Base-by-base conservation (phyloP, 306 rosid species). In the Quercus gilva region DNA sequence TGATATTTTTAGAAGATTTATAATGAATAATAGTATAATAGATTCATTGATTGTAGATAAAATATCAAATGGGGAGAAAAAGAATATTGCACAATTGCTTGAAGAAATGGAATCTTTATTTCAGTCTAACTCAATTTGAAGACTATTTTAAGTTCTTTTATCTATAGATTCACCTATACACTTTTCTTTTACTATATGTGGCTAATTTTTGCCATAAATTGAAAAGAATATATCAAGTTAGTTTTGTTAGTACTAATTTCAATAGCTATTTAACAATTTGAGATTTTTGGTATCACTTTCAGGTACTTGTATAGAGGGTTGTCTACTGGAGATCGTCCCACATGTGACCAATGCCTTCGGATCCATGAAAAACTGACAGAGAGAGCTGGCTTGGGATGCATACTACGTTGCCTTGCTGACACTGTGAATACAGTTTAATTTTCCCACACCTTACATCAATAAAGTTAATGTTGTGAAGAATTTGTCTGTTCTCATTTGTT, bases 251-350 rank as follows among this genome's bases (percentile, higher is more conserved):
- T 45, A 12, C 52, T 45, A 11, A 12, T 45, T 45, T 45, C 52
- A 12, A 45, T 45, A 45, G 1, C 1, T 45, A 45, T 11, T 45
- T 45, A 43, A 56, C 64, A 58, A 26, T 51, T 43, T 57, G 14
- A 23, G 26, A 28, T 75, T 58, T 31, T 74, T 57, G 28, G n/a
- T 26, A 57, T 83, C 68, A 14, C 28, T 79, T 4, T 35, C 74
- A 95, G 99, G 92, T 95, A 95, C 88, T 83, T 95, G 84, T 95
- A 93, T 31, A 89, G 95, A 90, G 99, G 99, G 59, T 88, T 95
- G 88, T 88, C 99, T 31, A 95, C 97, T 0, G 97, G 99, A 49
- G 99, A 95, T 86, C 93, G 99, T 51, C 97, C 99, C 6, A 93
- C 98, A 3, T 95, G 99, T 10, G 99, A 95, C 25, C 97, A 91